Conservation (phyloP, 352 stramenopile species). For the Ophiocytium majus region DNA sequence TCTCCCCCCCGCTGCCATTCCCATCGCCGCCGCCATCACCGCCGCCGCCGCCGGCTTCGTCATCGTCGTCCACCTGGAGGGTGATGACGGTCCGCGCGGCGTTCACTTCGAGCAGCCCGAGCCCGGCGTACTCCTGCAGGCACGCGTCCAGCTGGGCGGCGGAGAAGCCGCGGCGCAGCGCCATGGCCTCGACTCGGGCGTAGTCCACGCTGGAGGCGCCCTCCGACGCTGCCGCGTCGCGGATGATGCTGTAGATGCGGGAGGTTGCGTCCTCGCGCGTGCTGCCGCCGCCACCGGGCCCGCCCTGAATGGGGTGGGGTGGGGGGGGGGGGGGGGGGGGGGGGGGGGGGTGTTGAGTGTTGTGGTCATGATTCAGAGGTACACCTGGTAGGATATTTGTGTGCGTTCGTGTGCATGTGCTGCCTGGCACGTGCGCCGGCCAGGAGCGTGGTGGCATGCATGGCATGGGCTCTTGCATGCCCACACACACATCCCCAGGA, state of each 20-base stretch:
- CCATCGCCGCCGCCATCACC: background rate
- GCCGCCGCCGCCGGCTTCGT: background rate
- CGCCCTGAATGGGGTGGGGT: too few species aligned
- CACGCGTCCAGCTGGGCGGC: conserved; percentile 86
- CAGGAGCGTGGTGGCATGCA: too few species aligned
- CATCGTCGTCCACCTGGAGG: background rate
- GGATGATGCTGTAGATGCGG: conserved; percentile 89
- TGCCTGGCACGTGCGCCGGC: too few species aligned
- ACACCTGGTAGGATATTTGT: too few species aligned
- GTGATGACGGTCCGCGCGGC: background rate
- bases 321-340: too few species aligned
- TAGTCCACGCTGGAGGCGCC: conserved; percentile 70
- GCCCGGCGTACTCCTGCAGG: conserved; percentile 81
- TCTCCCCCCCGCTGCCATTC: background rate
- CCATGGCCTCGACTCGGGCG: conserved; percentile 85
- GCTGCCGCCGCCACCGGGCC: too few species aligned
- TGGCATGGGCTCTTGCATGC: too few species aligned
- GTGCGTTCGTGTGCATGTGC: too few species aligned
- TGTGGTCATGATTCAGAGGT: too few species aligned
- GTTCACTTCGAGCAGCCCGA: conserved; percentile 45
- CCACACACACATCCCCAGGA: too few species aligned
- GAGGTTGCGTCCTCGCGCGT: conserved; percentile 78
- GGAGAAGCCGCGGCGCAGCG: conserved; percentile 93
- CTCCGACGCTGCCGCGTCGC: conserved; percentile 71
- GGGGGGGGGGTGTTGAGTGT: too few species aligned